These are phyloP conservation scores for Tetracladium setigerum DNA, from an alignment of 495 filamentous ascomycete species.

Conservation along the genomic window DNA sequence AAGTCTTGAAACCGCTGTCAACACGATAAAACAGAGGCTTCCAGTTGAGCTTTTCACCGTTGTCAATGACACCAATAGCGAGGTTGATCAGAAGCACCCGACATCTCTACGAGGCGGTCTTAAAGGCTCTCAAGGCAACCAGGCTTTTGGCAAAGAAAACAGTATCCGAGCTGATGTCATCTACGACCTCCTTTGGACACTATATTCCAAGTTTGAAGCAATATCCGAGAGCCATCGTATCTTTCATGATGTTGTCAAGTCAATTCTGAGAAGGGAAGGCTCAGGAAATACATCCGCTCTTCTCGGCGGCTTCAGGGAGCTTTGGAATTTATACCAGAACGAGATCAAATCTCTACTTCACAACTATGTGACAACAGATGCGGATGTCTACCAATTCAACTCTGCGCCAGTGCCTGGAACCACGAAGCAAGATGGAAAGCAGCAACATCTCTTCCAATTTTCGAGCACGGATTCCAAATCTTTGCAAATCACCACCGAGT, in stretches of 20 bases:
- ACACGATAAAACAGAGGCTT: slow-evolving; percentile 84
- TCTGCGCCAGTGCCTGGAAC: slow-evolving; percentile 26
- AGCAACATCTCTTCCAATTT: slow-evolving; percentile 82
- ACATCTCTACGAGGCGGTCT: slow-evolving; percentile 51
- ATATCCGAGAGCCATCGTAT: slow-evolving; percentile 95
- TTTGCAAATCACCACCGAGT: slow-evolving; percentile 66
- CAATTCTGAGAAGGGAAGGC: slow-evolving; percentile 63
- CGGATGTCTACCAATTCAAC: slow-evolving; percentile 54
- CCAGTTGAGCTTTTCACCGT: slow-evolving; percentile 91
- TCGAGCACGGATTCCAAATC: slow-evolving; percentile 73
- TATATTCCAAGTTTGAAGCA: slow-evolving; percentile 94
- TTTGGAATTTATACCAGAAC: slow-evolving; percentile 77
- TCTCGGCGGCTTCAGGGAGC: slow-evolving; percentile 75
- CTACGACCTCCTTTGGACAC: slow-evolving; percentile 79
- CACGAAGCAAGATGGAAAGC: slow-evolving; percentile 37
- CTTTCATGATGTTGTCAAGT: slow-evolving; percentile 80
- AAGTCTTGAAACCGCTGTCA: slow-evolving; percentile 73
- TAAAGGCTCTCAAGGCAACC: slow-evolving; percentile 49
- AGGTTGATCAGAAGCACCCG: slow-evolving; percentile 87
- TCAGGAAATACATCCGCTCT: slow-evolving; percentile 42
- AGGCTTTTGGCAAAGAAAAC: slow-evolving; percentile 58
- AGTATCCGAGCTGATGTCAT: slow-evolving; percentile 73
- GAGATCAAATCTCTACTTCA: slow-evolving; percentile 88
- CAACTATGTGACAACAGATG: slow-evolving; percentile 94
- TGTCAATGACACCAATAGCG: slow-evolving; percentile 88